Evolutionary conservation across 2,329 filamentous ascomycete species (phyloP).

Genomic region (Alternaria triticimaculans): DNA sequence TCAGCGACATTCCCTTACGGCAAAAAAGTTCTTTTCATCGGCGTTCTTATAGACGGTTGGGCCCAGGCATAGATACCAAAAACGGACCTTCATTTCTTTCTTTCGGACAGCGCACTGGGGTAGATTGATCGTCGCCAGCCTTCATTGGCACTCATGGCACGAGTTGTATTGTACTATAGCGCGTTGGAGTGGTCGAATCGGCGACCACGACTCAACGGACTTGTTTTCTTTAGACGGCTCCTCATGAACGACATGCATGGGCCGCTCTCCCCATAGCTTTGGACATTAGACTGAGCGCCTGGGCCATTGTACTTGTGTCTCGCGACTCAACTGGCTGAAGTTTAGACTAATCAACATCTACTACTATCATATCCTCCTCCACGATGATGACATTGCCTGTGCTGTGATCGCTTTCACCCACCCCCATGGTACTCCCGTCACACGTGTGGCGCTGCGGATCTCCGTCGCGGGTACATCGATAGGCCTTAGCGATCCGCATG

Average conservation of each 20-base stretch:
- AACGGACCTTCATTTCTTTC: conserved; percentile 37
- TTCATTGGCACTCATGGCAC: conserved; percentile 39
- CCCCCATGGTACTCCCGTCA: conserved; percentile 18
- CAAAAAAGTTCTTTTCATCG: conserved; percentile 44
- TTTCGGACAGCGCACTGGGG: conserved; percentile 39
- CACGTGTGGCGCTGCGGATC: conserved; percentile 38
- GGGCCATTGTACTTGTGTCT: conserved; percentile 41
- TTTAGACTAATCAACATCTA: conserved; percentile 49
- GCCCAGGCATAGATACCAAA: conserved; percentile 53
- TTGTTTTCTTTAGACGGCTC: conserved; percentile 42
- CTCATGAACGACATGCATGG: conserved; percentile 33
- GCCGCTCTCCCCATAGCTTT: conserved; percentile 28
- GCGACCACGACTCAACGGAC: conserved; percentile 40
- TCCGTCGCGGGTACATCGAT: conserved; percentile 29
- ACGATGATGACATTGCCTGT: conserved; percentile 8
- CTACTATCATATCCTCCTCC: conserved; percentile 18
- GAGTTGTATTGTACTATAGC: conserved; percentile 45
- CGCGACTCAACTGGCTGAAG: conserved; percentile 36
- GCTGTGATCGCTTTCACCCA: conserved; percentile 18
- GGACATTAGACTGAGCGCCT: conserved; percentile 41
- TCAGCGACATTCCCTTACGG: conserved; percentile 47
- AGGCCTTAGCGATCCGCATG: conserved; percentile 32
- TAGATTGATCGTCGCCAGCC: conserved; percentile 44
- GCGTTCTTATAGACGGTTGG: conserved; percentile 50
- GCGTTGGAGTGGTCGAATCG: conserved; percentile 38